These are phyloP conservation scores for Pestalotiopsis sp. DNA, from an alignment of 2,329 filamentous ascomycete species.

Conservation along the genomic window DNA sequence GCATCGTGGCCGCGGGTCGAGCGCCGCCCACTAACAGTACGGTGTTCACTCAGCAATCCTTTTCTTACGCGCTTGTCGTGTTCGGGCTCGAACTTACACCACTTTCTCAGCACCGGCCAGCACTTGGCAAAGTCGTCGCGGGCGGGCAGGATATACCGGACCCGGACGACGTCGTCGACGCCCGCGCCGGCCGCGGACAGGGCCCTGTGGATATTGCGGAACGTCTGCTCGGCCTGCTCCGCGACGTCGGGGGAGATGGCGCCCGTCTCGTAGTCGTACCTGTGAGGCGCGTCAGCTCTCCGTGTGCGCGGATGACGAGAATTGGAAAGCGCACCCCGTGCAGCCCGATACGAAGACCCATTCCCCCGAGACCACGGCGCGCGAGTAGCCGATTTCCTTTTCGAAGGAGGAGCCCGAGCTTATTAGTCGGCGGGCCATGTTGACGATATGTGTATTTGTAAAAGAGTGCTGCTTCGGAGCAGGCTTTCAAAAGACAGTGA, in stretches of 20 bases:
- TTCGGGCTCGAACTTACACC: slow-evolving; percentile 36
- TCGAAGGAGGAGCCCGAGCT: slow-evolving; percentile 53
- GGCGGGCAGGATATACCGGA: slow-evolving; percentile 52
- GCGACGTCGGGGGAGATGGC: slow-evolving; percentile 43
- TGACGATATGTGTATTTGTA: not conserved
- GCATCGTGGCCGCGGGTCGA: slow-evolving; percentile 55
- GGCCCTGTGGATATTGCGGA: slow-evolving; percentile 46
- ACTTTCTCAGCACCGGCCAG: slow-evolving; percentile 50
- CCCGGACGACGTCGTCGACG: slow-evolving; percentile 49
- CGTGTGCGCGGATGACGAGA: no score
- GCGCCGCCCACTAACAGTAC: slow-evolving; percentile 25
- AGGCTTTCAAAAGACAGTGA: not conserved
- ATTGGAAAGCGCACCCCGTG: slow-evolving; percentile 41
- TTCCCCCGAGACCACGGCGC: slow-evolving; percentile 50
- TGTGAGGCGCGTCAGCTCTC: slow-evolving; percentile 19
- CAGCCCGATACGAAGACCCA: slow-evolving; percentile 56
- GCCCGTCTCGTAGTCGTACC: slow-evolving; percentile 51
- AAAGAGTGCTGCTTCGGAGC: not conserved
- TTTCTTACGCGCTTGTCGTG: no score
- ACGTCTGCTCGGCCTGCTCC: slow-evolving; percentile 50
- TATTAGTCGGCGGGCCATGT: slow-evolving; percentile 40
- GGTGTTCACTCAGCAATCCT: no score
- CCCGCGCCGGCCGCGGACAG: slow-evolving; percentile 42
- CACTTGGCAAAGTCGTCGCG: slow-evolving; percentile 45
- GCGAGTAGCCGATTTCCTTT: slow-evolving; percentile 53